Evolutionary conservation across 164 flowering plant species (phyloP), one percentile per base, ranked within the genome.

Genomic region (Vitis cinerea): DNA sequence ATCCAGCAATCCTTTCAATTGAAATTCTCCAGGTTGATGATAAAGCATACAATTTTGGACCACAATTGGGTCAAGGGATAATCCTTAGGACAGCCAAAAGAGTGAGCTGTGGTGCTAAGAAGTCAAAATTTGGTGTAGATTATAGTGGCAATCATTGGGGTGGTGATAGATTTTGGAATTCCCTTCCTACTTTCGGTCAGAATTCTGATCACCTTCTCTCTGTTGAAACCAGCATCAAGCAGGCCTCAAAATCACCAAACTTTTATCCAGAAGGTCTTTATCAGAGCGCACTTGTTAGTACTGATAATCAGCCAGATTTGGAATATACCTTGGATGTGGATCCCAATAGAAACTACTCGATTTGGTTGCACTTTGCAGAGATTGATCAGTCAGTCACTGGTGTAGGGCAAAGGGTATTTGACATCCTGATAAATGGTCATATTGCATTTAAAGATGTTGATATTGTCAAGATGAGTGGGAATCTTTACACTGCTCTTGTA

Each of bases 331-430:
- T 90, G 79, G 98, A 93, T 73, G 98, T 96, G 58, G 92, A 93
- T 48, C 95, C 99, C 59, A 89, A 87, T 59, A 84, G 81, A 72
- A 96, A 93, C 79, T 96, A 91, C 71, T 96, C 97, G 0, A 72
- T 96, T 68, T 96, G 98, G 99, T 73, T 96, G 63, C 98, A 96
- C 78, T 96, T 96, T 83, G 95, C 98, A 4, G 97, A 96, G 83
- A 91, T 96, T 72, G 97, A 89, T 73, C 55, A 70, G 31, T 67
- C 87, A 29, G 75, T 91, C 29, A 87, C 83, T 15, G 77, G 68
- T 56, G 78, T 16, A 7, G 97, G 97, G 65, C 77, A 93, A 73
- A 83, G 98, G 83, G 85, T 93, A 11, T 93, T 96, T 81, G 92
- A 96, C 69, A 71, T 96, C n/a, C 55, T 86, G 72, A 86, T 96